Base-by-base conservation (phyloP, 768 basidiomycete species). In the Coprinopsis marcescibilis region DNA sequence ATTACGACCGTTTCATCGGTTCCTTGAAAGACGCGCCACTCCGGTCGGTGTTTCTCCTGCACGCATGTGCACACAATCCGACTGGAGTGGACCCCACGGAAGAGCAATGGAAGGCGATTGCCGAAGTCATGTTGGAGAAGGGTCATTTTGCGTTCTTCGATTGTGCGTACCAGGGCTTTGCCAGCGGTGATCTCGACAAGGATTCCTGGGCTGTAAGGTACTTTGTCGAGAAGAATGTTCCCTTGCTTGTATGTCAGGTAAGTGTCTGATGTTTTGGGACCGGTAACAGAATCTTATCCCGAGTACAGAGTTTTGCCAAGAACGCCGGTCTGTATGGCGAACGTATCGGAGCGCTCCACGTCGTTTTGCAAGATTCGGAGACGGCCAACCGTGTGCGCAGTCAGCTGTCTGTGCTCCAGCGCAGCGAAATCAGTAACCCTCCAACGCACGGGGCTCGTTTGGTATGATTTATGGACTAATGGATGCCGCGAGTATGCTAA, bases 81-180 rank as follows among this genome's bases (percentile, higher is more conserved):
- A 98, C 95, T 2, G 94, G 94, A 2, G 89, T 95, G 23, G 94
- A 98, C 65, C 94, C 93, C 5, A 92, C 90, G 26, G 63, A 62
- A 37, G 90, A 86, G 55, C 86, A 97, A 63, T 98, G 94, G 94
- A 68, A 75, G 51, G 63, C 70, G 48, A 77, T 97, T 56, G 86
- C 87, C 30, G 75, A 84, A 29, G 66, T 83, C 45, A 78, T 96
- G 61, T 61, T 85, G 24, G 65, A 70, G 38, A 85, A 83, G 66
- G 72, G 77, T 12, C 93, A 94, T 63, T 95, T 81, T 59, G 84
- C 85, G 25, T 94, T 95, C 69, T 91, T 97, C 62, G 94, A 98
- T 68, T 87, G 85, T 61, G 94, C 94, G 2, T 98, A 98, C 68
- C 94, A 96, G 67, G 94, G 94, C 14, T 98, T 97, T 64, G 94